Evolutionary conservation across 768 basidiomycete species (phyloP).

Genomic region (Cystobasidium tubakii): DNA sequence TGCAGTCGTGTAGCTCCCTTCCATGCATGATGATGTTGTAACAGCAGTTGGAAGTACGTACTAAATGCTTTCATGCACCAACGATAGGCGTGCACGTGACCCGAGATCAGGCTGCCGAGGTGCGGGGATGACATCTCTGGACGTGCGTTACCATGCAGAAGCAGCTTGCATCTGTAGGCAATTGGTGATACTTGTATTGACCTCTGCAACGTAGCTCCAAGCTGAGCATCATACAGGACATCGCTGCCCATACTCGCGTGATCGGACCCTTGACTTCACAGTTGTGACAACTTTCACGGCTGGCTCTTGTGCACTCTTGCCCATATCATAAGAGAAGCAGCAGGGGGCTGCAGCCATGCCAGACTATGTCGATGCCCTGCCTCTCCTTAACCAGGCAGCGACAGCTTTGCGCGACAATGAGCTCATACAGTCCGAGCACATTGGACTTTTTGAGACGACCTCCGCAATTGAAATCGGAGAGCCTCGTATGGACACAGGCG

Average conservation of each 20-base stretch:
- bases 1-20: not conserved
- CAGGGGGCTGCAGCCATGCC: conserved; percentile 1
- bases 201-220: no score
- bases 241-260: no score
- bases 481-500: conserved; percentile 28
- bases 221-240: no score
- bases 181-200: no score
- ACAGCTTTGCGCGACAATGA: conserved; percentile 22
- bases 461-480: conserved; percentile 30
- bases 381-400: conserved; percentile 14
- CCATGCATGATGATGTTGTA: not conserved
- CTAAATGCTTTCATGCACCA: not conserved
- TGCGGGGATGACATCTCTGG: no score
- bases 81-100: not conserved
- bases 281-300: no score
- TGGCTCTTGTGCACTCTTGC: no score
- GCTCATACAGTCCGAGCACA: conserved; percentile 18
- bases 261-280: no score
- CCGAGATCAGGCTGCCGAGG: no score
- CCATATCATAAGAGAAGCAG: no score
- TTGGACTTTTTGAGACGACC: conserved; percentile 21
- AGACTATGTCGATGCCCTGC: conserved; percentile 27
- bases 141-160: no score
- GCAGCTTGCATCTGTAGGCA: no score
- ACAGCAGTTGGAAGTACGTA: not conserved